These are phyloP conservation scores for Moniliella sp. DNA, from an alignment of 1,284 basidiomycete species.

Conservation along the genomic window DNA sequence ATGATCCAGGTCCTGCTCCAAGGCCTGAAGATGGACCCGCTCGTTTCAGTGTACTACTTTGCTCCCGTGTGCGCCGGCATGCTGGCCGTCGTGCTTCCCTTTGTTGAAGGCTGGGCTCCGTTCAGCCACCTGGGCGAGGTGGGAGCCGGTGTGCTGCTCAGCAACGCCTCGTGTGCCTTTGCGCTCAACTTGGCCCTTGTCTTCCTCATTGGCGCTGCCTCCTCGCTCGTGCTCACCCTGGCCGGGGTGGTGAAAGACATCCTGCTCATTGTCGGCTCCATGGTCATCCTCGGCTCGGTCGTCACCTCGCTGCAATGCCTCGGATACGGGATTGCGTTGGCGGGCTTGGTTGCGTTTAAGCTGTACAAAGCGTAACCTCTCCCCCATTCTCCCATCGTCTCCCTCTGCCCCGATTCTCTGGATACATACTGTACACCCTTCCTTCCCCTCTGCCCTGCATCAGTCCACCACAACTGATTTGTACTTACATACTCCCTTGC, in stretches of 20 bases:
- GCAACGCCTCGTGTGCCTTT: conserved; percentile 73
- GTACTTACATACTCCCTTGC: no score
- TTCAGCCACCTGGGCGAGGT: conserved; percentile 54
- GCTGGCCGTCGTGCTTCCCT: conserved; percentile 61
- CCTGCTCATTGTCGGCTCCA: conserved; percentile 68
- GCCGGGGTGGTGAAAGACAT: conserved; percentile 89
- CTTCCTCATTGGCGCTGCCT: conserved; percentile 70
- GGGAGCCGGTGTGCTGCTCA: conserved; percentile 54
- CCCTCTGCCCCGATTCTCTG: no score
- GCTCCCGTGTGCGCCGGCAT: conserved; percentile 56
- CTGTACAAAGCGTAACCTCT: conserved; percentile 52
- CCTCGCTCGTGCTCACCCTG: conserved; percentile 68
- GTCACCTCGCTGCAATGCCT: conserved; percentile 68
- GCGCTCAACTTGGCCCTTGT: conserved; percentile 78
- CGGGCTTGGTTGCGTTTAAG: conserved; percentile 58
- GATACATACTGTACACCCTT: no score
- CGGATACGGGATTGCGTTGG: conserved; percentile 65
- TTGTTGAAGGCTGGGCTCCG: conserved; percentile 71
- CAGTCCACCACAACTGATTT: no score
- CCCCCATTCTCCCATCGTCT: no score
- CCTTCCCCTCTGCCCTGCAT: no score
- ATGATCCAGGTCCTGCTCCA: conserved; percentile 90
- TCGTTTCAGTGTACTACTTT: conserved; percentile 74
- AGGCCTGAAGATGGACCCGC: conserved; percentile 80
- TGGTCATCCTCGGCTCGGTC: conserved; percentile 54